Percentiles rank a stretch among this genome's conserved stretches.
Evolutionary conservation across 2,329 filamentous ascomycete genomes (phyloP).

Genomic region (Aureobasidium sp.): DNA sequence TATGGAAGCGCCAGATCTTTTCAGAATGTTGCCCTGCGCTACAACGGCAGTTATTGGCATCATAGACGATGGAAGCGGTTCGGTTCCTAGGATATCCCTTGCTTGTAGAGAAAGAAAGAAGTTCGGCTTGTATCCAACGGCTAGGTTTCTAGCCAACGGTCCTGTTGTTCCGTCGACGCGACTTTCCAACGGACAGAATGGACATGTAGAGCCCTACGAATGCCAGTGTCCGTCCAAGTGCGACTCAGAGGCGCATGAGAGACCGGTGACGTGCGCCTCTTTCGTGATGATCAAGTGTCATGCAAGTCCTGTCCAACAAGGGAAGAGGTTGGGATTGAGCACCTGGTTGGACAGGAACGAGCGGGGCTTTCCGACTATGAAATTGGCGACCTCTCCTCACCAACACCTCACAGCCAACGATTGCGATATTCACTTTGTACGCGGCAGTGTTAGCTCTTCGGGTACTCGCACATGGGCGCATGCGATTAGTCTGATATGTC

Average conservation of each 20-base stretch:
- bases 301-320: slow-evolving; percentile 1
- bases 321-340: neutral
- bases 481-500: neutral
- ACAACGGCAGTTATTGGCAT: slow-evolving; percentile 9
- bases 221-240: neutral
- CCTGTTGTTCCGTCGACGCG: slow-evolving; percentile 9
- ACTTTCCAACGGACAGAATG: neutral
- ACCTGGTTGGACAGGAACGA: neutral
- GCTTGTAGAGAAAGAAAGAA: neutral
- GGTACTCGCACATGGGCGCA: neutral
- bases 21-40: slow-evolving; percentile 11
- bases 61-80: neutral
- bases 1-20: neutral
- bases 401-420: neutral
- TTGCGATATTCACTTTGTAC: neutral
- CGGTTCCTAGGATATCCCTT: slow-evolving; percentile 8
- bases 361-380: neutral
- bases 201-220: neutral
- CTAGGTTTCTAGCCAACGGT: neutral
- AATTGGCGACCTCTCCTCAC: neutral
- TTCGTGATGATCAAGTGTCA: slow-evolving; percentile 5
- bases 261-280: slow-evolving; percentile 5
- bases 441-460: neutral
- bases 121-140: slow-evolving; percentile 13
- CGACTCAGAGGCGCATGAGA: neutral